Evolutionary conservation across 1,284 basidiomycete species (phyloP), one percentile per base, ranked within the genome.

Genomic region (Cryptococcus sp.): DNA sequence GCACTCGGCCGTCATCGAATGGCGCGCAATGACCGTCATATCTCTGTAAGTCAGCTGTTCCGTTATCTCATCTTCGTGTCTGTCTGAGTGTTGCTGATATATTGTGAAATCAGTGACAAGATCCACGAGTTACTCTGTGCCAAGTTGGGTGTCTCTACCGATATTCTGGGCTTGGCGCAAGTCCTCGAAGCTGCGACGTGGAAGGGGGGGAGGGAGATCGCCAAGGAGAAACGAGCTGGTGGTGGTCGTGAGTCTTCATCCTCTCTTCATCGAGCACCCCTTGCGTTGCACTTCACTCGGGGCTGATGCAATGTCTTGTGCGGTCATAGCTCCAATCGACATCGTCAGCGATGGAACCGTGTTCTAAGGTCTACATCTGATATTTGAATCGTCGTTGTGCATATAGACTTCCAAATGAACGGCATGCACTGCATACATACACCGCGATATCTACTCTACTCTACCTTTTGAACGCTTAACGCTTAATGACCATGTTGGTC

Each of bases 181-280:
- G 87, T 97, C 0, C 81, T 98, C 31, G 94, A 98, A 78, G 87
- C 88, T 52, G 93, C 92, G 1, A 97, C 93, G 0, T 97, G 94
- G 95, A 95, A 94, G 73, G 93, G 91, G 3, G 94, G 90, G 0
- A 82, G 93, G 6, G 91, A 95, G 78, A 91, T 97, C 48, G 94
- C 94, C 0, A 89, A 87, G 74, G 78, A 83, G 71, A 88, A 86
- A 74, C 81, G 93, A 17, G 88, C 88, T 0, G 86, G 88, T 3
- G 91, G 91, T 0, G 81, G 81, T 0, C 93, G 73, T 76, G 60
- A 60, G 59, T 60, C 5, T 17, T 49, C 11, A 2, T 35, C 31
- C 11, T 46, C 6, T 20, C 22, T 40, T 13, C 17, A 11, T 35
- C 15, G 45, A 16, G 1, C 17, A 45, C 42, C 20, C 17, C 25